Evolutionary conservation across 768 basidiomycete species (phyloP), one percentile per base, ranked within the genome.

Genomic region (Rhodosporidiobolus sp.): DNA sequence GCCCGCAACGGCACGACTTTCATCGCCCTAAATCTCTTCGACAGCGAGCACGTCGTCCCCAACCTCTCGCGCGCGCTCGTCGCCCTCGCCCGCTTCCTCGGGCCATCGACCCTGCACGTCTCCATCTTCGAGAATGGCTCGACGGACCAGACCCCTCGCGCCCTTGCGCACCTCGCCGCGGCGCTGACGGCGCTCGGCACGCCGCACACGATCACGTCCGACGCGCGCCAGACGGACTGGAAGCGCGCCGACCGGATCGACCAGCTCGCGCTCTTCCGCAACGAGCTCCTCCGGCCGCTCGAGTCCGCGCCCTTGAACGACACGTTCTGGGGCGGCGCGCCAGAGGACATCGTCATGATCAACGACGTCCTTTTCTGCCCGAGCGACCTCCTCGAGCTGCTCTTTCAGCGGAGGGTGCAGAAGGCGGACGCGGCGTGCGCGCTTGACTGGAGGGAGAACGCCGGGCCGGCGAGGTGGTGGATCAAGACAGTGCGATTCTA

Each of bases 41-140:
- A 80, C 69, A 73, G 67, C 48, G 67, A 76, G 45, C 52, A 35
- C 50, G 69, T 80, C 32, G 54, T 78, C 58, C 70, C 75, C 1
- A 56, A 66, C 6, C 77, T 77, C 73, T 46, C 70, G 9, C 59
- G 56, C 1, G 65, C 77, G 10, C 67, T 79, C 46, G 50, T 78
- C 54, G 28, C 52, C 53, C 50, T 77, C 56, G 32, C 67, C 53
- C 16, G 58, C n/a, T 70, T 77, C 59, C 77, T 80, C 69, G 79
- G 77, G 5, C 48, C 52, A 5, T 24, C 69, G n/a, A 69, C 75
- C 66, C 63, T 71, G 20, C 76, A 65, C 66, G 32, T 80, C 26
- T 79, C 78, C 16, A 77, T 80, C 34, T 80, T 78, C 63, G 79
- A 80, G 64, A 77, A 76, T 32, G 78, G 78, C 56, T 78, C 77